phyloP scores from a whole-genome alignment of 2,329 filamentous ascomycete species.

The Ceratocystis cubensis region DNA sequence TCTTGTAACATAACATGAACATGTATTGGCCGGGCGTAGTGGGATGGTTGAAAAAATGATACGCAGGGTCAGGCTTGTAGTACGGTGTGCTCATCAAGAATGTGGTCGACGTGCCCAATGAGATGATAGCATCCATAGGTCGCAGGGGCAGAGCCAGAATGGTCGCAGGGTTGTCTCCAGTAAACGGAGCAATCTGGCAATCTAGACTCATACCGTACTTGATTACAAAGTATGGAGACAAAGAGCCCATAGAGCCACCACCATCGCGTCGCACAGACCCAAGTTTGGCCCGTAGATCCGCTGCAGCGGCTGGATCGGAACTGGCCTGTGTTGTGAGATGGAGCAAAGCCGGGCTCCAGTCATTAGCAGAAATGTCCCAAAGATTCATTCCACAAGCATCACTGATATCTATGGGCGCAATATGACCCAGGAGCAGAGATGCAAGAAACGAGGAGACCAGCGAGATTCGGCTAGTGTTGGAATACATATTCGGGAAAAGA shows the following conservation, averaged over 20 bases:
- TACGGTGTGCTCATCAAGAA: slow-evolving; percentile 94
- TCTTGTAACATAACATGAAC: slow-evolving; percentile 99
- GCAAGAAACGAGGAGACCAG: slow-evolving; percentile 93
- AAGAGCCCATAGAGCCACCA: slow-evolving; percentile 60
- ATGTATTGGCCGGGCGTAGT: slow-evolving; percentile 85
- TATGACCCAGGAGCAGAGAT: slow-evolving; percentile 69
- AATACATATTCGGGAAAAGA: slow-evolving; percentile 70
- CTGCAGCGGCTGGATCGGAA: slow-evolving; percentile 38
- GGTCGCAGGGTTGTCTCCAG: slow-evolving; percentile 90
- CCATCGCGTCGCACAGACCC: slow-evolving; percentile 71
- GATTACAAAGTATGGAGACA: slow-evolving; percentile 65
- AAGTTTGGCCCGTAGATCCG: slow-evolving; percentile 61
- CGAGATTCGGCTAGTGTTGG: slow-evolving; percentile 69
- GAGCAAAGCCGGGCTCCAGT: slow-evolving; percentile 65
- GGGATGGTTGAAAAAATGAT: slow-evolving; percentile 98
- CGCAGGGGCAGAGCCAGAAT: slow-evolving; percentile 82
- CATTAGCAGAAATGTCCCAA: slow-evolving; percentile 69
- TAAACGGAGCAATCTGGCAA: slow-evolving; percentile 74
- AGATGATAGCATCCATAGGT: slow-evolving; percentile 84
- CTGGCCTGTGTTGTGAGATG: slow-evolving; percentile 55
- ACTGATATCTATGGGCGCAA: slow-evolving; percentile 84
- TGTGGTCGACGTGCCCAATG: slow-evolving; percentile 86
- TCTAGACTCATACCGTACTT: slow-evolving; percentile 65
- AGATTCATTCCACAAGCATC: slow-evolving; percentile 96
- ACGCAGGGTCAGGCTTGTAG: slow-evolving; percentile 78